Conservation (phyloP, 1,139 yeast genomes). For the Lodderomyces parapsilosis region DNA sequence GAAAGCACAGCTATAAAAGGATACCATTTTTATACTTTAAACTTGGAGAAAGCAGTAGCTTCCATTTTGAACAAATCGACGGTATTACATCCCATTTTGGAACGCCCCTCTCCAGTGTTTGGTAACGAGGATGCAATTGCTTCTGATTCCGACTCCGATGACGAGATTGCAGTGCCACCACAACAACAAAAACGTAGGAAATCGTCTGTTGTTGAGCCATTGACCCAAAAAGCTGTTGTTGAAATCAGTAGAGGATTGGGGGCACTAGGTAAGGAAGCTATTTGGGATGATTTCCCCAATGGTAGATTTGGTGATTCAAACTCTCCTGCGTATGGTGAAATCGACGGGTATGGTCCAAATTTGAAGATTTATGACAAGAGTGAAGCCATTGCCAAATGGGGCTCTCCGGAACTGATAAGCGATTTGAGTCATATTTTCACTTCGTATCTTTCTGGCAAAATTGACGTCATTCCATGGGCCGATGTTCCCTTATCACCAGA, state of each 20-base stretch:
- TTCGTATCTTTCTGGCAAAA: constrained; percentile 71
- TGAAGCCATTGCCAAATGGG: constrained; percentile 79
- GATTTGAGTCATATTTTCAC: constrained; percentile 73
- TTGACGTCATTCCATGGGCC: constrained; percentile 87
- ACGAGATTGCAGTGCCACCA: constrained; percentile 10
- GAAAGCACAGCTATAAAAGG: constrained; percentile 58
- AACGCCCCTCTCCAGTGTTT: constrained; percentile 15
- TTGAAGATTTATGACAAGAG: constrained; percentile 68
- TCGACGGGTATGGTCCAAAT: constrained; percentile 95
- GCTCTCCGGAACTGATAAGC: constrained; percentile 60
- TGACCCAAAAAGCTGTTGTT: constrained; percentile 52
- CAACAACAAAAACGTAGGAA: constrained; percentile 24
- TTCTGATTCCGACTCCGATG: constrained; percentile 34
- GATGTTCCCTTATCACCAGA: constrained; percentile 84
- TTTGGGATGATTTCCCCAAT: constrained; percentile 98
- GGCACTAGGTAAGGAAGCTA: constrained; percentile 83
- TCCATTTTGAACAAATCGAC: constrained; percentile 67
- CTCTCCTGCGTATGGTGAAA: constrained; percentile 97
- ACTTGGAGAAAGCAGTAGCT: constrained; percentile 88
- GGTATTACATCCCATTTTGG: constrained; percentile 36
- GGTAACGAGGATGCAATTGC: constrained; percentile 33
- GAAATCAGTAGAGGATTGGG: constrained; percentile 87
- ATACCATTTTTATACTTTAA: constrained; percentile 86
- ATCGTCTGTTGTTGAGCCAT: constrained; percentile 49
- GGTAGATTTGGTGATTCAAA: constrained; percentile 97